These are phyloP conservation scores for Papiliotrema fonsecae DNA, from an alignment of 1,284 basidiomycete species.

Conservation along the genomic window DNA sequence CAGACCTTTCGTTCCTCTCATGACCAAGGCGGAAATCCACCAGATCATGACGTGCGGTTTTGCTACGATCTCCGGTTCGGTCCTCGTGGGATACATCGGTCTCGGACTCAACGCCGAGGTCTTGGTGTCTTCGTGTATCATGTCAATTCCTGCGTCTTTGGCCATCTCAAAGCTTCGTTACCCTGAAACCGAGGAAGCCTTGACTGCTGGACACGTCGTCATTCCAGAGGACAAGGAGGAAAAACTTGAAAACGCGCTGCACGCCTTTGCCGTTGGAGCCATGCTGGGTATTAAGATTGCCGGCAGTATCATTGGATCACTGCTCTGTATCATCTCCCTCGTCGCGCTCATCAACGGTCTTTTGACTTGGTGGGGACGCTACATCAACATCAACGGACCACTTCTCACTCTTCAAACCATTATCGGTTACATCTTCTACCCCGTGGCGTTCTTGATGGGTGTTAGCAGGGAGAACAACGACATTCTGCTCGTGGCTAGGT, in stretches of 20 bases:
- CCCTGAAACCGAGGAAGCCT: slow-evolving; percentile 76
- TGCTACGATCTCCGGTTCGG: slow-evolving; percentile 85
- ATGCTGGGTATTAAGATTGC: slow-evolving; percentile 66
- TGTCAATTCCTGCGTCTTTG: slow-evolving; percentile 91
- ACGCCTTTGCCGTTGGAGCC: slow-evolving; percentile 84
- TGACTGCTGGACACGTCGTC: slow-evolving; percentile 73
- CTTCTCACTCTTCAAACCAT: slow-evolving; percentile 74
- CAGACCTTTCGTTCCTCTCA: slow-evolving; percentile 75
- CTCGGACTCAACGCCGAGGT: slow-evolving; percentile 75
- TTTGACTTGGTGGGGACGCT: slow-evolving; percentile 81
- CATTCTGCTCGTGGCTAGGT: slow-evolving; percentile 48
- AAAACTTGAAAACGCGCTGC: slow-evolving; percentile 65
- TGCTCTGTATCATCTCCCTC: slow-evolving; percentile 72
- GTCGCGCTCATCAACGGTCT: slow-evolving; percentile 77
- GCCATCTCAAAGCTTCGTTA: slow-evolving; percentile 80
- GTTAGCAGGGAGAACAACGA: slow-evolving; percentile 40
- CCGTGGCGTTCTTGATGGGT: slow-evolving; percentile 75
- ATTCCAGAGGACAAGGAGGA: slow-evolving; percentile 64
- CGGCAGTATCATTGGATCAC: slow-evolving; percentile 54
- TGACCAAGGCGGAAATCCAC: slow-evolving; percentile 86
- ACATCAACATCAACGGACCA: slow-evolving; percentile 68
- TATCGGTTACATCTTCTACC: slow-evolving; percentile 81
- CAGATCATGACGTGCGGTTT: slow-evolving; percentile 80
- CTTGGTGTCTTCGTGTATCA: slow-evolving; percentile 82
- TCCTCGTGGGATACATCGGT: slow-evolving; percentile 74